Conservation (phyloP, 306 rosid species). For the Vigna hirtella region DNA sequence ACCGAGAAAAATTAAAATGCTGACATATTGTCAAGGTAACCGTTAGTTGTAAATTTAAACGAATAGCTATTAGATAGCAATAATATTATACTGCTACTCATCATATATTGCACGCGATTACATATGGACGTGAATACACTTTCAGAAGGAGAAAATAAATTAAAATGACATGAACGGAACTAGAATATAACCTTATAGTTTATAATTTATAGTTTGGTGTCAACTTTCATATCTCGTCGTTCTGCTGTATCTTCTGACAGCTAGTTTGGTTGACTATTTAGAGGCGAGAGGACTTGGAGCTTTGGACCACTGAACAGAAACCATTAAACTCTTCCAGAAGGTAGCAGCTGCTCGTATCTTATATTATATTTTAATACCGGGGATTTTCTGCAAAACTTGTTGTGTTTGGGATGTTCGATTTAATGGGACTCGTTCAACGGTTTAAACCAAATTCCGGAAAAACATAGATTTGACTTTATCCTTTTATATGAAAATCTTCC, state of each 20-base stretch:
- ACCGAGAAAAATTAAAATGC: background rate
- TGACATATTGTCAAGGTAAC: background rate
- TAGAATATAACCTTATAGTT: conserved; percentile 25
- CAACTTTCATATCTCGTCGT: conserved; percentile 8
- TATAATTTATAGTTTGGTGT: conserved; percentile 21
- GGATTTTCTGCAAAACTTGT: conserved; percentile 34
- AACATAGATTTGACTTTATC: conserved; percentile 35
- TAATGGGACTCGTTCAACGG: conserved; percentile 38
- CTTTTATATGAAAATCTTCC: conserved; percentile 10
- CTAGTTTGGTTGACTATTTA: conserved; percentile 42
- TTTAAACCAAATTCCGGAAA: conserved; percentile 30
- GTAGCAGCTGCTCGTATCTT: conserved; percentile 21
- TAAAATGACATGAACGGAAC: background rate
- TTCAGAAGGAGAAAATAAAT: background rate
- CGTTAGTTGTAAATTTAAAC: background rate
- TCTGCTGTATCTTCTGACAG: conserved; percentile 43
- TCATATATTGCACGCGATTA: background rate
- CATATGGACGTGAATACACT: background rate
- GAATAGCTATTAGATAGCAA: background rate
- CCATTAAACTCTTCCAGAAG: conserved; percentile 43
- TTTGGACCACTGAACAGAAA: conserved; percentile 17
- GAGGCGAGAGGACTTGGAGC: conserved; percentile 24
- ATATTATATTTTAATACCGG: conserved; percentile 3
- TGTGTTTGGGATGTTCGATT: conserved; percentile 1
- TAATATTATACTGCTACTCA: background rate